Base-by-base conservation (phyloP, 1,284 basidiomycete genomes). In the Tilletia setariae region DNA sequence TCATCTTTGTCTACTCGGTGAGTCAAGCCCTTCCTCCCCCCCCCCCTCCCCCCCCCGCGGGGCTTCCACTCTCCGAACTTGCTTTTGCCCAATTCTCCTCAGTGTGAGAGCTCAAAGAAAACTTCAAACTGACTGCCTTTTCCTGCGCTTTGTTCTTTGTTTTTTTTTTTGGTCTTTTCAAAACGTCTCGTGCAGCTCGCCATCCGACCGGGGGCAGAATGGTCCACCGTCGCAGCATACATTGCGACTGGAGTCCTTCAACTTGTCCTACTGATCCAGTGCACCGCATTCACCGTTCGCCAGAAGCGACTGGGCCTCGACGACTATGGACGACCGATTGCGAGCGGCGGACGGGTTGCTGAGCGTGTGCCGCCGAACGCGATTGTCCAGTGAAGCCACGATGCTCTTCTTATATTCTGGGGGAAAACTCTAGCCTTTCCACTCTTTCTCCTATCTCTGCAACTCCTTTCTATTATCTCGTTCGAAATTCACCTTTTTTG, bases 171-270 rank as follows among this genome's bases (percentile, higher is more conserved):
- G n/a, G n/a, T n/a, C n/a, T n/a, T n/a, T n/a, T n/a, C n/a, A n/a
- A n/a, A n/a, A 53, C 40, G 28, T 16, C 16, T 44, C 63, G 23
- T 8, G 16, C 67, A 67, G 66, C 70, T 83, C 9, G 74, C 80
- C 2, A 68, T 78, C 23, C 77, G 76, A 65, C 80, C 80, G 15
- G 82, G 81, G 6, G 74, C 67, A 44, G 69, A 69, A 56, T 72
- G 72, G 78, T 76, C 74, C 6, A 79, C 76, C 35, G 71, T 76
- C 6, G 70, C 79, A 23, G 70, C 90, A 42, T 96, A 91, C 79
- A 90, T 90, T 13, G 89, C 94, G 44, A 90, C 94, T 0, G 94
- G 92, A 6, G 81, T 89, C 21, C 90, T 98, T 86, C 96, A 98
- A 83, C 89, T 88, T 1, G 85, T 86, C 21, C 87, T 98, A 3